Base-by-base conservation (phyloP, 2,329 filamentous ascomycete genomes). In the Orbilia blumenaviensis region DNA sequence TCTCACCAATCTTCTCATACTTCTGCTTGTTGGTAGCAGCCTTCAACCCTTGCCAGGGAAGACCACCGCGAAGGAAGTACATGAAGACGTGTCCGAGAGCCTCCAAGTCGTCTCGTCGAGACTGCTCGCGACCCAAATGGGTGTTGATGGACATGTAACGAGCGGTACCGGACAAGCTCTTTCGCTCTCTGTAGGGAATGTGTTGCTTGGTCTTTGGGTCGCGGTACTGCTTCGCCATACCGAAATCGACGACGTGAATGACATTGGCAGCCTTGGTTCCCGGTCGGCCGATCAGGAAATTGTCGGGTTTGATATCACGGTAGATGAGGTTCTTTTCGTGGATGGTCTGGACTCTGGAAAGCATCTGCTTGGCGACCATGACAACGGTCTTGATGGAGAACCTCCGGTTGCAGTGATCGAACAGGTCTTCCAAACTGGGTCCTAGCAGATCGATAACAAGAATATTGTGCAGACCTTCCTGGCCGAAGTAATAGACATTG, bases 121-220 rank as follows among this genome's bases (percentile, higher is more conserved):
- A 98, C 83, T 99, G 95, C 83, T 99, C 95, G 75, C 95, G 90
- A 64, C 95, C 95, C 79, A 98, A 85, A 87, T 99, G 95, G 68
- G 95, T 99, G 85, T 99, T 99, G 88, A 99, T 98, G 85, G 93
- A 96, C 95, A 98, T 98, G 85, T 99, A 99, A 83, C 95, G 89
- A 78, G 95, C 95, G 71, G 95, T 99, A 78, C 95, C 95, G 2
- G 94, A 98, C 76, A 99, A 86, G 3, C 94, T 97, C 85, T 99
- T 99, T 81, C 95, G 89, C 85, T 98, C 95, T 81, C 95, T 89
- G 84, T 98, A 98, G 10, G 95, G 94, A 80, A 98, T 98, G 84
- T 99, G 95, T 84, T 98, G 95, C 85, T 98, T 98, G 38, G 95
- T 97, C 87, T 98, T 98, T 68, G 95, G 95, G 81, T 99, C 95